phyloP scores from a whole-genome alignment of 805 yeast genomes.

The Yarrowia divulgata region DNA sequence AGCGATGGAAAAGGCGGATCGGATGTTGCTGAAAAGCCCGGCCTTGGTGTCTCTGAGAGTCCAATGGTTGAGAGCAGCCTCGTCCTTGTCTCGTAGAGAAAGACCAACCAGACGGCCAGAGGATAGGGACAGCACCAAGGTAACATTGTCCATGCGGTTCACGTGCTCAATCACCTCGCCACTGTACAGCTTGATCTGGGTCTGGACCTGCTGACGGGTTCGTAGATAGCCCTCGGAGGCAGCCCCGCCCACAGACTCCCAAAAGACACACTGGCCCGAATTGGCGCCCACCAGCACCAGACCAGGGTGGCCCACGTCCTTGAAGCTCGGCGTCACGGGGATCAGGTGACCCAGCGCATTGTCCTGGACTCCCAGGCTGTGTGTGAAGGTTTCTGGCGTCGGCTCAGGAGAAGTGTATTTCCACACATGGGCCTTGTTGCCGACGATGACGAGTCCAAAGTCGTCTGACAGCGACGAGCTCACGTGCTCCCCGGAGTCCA shows the following conservation, averaged over 20 bases:
- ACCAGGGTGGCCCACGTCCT: conserved; percentile 72
- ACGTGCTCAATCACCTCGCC: conserved; percentile 31
- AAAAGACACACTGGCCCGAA: conserved; percentile 16
- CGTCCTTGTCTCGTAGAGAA: conserved; percentile 22
- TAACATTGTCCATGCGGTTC: conserved; percentile 19
- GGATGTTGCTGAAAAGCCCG: conserved; percentile 31
- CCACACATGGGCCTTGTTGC: conserved; percentile 70
- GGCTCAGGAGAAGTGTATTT: conserved; percentile 67
- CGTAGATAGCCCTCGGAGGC: conserved; percentile 47
- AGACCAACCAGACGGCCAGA: conserved; percentile 28
- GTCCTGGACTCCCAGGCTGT: conserved; percentile 32
- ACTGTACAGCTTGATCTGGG: conserved; percentile 42
- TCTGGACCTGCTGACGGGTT: conserved; percentile 60
- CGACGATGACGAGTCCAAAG: conserved; percentile 59
- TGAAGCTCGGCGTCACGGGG: conserved; percentile 62
- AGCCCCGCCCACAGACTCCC: conserved; percentile 32
- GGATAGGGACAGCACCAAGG: conserved; percentile 15
- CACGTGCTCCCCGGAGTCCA: conserved; percentile 12
- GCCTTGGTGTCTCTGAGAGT: conserved; percentile 21
- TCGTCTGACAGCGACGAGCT: conserved; percentile 56
- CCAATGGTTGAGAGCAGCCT: conserved; percentile 24
- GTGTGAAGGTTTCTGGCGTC: conserved; percentile 4
- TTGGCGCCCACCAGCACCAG: conserved; percentile 57
- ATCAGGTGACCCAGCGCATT: conserved; percentile 58
- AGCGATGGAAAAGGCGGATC: conserved; percentile 19